Conservation (phyloP, 164 flowering plant species). For the Nymphaea colorata region DNA sequence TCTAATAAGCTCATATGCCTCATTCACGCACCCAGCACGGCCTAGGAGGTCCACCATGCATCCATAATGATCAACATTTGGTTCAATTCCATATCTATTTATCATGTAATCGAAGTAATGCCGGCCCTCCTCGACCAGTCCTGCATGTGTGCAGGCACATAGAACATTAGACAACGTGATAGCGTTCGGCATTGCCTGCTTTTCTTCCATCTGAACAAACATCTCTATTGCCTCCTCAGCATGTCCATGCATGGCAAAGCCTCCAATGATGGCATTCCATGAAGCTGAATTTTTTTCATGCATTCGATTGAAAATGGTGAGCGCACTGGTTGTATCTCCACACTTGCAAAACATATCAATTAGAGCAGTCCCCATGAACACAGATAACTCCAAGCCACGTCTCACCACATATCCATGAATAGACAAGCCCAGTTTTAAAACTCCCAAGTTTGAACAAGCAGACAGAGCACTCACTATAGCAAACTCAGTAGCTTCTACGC, state of each 20-base stretch:
- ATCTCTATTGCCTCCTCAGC: slow-evolving; percentile 1
- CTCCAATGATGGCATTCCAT: slow-evolving; percentile 9
- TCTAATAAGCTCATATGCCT: slow-evolving; percentile 5
- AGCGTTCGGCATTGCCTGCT: not conserved
- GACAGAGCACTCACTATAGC: slow-evolving; percentile 6
- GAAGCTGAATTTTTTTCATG: not conserved
- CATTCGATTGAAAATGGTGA: not conserved
- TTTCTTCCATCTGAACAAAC: slow-evolving; percentile 2
- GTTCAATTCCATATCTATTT: not conserved
- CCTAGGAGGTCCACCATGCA: slow-evolving; percentile 7
- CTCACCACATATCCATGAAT: slow-evolving; percentile 8
- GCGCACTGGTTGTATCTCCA: slow-evolving; percentile 5
- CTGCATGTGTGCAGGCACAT: slow-evolving; percentile 4
- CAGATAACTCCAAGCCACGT: slow-evolving; percentile 2
- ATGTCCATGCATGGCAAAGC: slow-evolving; percentile 7
- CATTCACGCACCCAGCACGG: slow-evolving; percentile 1
- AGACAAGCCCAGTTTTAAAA: not conserved
- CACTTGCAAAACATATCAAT: slow-evolving; percentile 9
- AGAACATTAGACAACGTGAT: slow-evolving; percentile 2
- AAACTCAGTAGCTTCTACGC: slow-evolving; percentile 1
- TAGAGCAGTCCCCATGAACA: slow-evolving; percentile 6
- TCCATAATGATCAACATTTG: slow-evolving; percentile 8
- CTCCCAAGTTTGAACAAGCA: slow-evolving; percentile 5
- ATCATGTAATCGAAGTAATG: slow-evolving; percentile 1
- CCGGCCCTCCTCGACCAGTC: slow-evolving; percentile 1